Conservation (phyloP, 257 asterid genomes). For the Solanum pinnatisectum region DNA sequence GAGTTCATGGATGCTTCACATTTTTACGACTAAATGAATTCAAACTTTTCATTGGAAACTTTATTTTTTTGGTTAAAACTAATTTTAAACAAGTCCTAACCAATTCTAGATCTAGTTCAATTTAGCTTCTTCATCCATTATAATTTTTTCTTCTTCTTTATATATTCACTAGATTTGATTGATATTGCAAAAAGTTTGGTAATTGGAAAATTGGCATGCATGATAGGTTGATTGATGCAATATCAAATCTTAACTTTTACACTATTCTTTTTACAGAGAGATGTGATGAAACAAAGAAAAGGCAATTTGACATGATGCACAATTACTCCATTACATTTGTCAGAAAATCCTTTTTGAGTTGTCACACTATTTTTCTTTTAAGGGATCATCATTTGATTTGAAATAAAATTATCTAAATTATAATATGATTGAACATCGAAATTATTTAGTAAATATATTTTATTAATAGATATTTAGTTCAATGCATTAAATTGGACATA, state of each 20-base stretch:
- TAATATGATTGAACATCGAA: neutral
- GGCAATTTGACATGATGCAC: neutral
- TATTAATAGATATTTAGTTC: neutral
- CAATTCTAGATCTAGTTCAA: neutral
- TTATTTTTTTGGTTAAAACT: neutral
- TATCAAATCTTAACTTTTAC: neutral
- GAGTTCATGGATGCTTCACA: neutral
- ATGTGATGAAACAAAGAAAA: neutral
- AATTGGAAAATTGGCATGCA: neutral
- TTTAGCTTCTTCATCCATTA: neutral
- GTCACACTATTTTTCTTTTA: neutral
- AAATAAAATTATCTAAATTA: neutral
- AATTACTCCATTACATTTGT: neutral
- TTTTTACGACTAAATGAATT: neutral
- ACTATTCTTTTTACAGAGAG: neutral
- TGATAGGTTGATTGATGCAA: neutral
- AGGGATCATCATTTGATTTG: no score
- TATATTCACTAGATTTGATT: neutral
- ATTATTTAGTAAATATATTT: neutral
- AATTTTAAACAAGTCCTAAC: neutral
- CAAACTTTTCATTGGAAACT: neutral
- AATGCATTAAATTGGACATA: neutral
- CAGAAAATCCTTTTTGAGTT: neutral
- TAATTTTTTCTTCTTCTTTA: neutral
- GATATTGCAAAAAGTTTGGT: neutral